A percentile compares a stretch with the other conserved stretches of the same genome.
Evolutionary conservation across 108 stramenopile species (phyloP).

Genomic region (Skeletonema menzelii): DNA sequence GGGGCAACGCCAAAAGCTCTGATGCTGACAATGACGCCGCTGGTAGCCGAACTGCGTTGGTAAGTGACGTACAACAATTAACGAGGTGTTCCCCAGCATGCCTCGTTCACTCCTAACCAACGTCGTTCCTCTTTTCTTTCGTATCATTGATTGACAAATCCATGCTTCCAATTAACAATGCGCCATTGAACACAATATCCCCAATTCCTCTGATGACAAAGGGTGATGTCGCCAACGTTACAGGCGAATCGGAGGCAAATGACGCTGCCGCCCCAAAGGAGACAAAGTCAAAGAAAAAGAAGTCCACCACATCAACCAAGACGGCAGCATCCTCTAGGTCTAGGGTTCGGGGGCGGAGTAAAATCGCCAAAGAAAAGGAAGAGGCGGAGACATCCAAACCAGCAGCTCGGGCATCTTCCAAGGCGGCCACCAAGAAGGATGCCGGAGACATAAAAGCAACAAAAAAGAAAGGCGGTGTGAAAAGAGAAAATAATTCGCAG

Average conservation of each 20-base stretch:
- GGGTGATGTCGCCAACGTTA: slow-evolving; percentile 35
- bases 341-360: neutral
- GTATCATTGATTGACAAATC: neutral
- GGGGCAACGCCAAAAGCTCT: neutral
- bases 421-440: neutral
- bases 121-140: neutral
- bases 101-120: neutral
- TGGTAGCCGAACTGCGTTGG: slow-evolving; percentile 24
- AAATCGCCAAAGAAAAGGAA: neutral
- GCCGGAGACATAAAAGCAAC: slow-evolving; percentile 2
- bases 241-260: neutral
- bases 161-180: neutral
- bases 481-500: neutral
- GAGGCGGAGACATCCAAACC: slow-evolving; percentile 3
- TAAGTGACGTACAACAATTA: slow-evolving; percentile 7
- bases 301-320: neutral
- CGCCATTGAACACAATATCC: neutral
- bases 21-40: slow-evolving; percentile 23
- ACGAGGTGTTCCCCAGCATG: neutral
- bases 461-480: slow-evolving; percentile 6
- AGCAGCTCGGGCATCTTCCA: neutral
- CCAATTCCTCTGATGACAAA: neutral
- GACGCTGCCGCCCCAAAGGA: neutral
- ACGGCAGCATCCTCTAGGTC: slow-evolving; percentile 6
- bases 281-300: slow-evolving; percentile 1